These are phyloP conservation scores for Ophiostoma australiae DNA, from an alignment of 2,329 filamentous ascomycete species.

Conservation along the genomic window DNA sequence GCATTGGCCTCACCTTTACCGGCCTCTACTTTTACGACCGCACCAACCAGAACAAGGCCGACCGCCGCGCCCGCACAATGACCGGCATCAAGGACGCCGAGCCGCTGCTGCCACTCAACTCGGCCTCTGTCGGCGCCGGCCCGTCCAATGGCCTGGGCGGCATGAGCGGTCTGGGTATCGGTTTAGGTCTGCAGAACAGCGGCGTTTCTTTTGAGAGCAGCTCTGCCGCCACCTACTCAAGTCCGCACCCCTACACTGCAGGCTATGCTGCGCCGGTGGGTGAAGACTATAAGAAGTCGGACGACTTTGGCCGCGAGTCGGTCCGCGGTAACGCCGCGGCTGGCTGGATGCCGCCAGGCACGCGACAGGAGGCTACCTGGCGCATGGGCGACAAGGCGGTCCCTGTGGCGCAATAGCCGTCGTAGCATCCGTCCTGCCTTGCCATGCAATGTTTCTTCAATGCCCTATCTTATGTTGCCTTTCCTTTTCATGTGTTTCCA, in stretches of 20 bases:
- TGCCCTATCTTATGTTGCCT: slow-evolving; percentile 13
- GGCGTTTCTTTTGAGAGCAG: slow-evolving; percentile 40
- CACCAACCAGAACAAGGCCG: slow-evolving; percentile 82
- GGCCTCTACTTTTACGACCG: slow-evolving; percentile 95
- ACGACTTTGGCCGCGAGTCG: slow-evolving; percentile 42
- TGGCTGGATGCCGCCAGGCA: slow-evolving; percentile 71
- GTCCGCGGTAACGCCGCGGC: slow-evolving; percentile 45
- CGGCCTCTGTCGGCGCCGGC: slow-evolving; percentile 26
- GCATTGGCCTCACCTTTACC: slow-evolving; percentile 83
- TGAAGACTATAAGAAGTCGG: slow-evolving; percentile 54
- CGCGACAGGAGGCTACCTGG: slow-evolving; percentile 85
- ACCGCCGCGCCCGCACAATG: slow-evolving; percentile 70
- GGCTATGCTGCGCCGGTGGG: slow-evolving; percentile 40
- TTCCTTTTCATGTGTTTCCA: slow-evolving; percentile 15
- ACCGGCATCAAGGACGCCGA: slow-evolving; percentile 41
- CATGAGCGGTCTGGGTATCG: slow-evolving; percentile 13
- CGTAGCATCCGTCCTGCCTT: background rate
- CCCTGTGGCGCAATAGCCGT: slow-evolving; percentile 18
- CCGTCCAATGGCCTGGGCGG: background rate
- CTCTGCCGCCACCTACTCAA: slow-evolving; percentile 26
- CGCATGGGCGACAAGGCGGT: slow-evolving; percentile 37
- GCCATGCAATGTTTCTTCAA: background rate
- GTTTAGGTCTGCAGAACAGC: slow-evolving; percentile 33
- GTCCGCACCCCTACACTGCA: slow-evolving; percentile 43
- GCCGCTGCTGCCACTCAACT: slow-evolving; percentile 62